Evolutionary conservation across 2,329 filamentous ascomycete genomes (phyloP).

Genomic region (Alternaria sp.): DNA sequence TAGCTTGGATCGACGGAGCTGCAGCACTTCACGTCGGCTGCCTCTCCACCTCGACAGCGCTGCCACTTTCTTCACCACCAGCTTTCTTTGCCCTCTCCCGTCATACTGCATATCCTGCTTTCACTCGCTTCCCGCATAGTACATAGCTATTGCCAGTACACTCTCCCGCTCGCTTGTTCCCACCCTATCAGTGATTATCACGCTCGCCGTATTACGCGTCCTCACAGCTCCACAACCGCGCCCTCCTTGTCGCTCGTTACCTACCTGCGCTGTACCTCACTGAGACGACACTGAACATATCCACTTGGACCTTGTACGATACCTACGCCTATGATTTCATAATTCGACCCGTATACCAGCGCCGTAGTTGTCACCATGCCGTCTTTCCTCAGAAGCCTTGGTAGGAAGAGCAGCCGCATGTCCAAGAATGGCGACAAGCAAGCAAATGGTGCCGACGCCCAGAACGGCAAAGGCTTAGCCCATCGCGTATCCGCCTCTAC

Average conservation of each 20-base stretch:
- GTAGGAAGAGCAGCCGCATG: conserved; percentile 72
- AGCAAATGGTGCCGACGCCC: conserved; percentile 22
- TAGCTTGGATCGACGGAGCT: conserved; percentile 8
- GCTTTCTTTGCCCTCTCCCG: conserved; percentile 12
- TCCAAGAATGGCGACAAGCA: conserved; percentile 56
- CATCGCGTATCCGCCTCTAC: conserved; percentile 67
- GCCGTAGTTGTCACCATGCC: conserved; percentile 45
- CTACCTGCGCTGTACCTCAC: background rate
- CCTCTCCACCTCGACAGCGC: conserved; percentile 3
- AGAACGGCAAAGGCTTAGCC: conserved; percentile 47
- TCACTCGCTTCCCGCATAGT: conserved; percentile 27
- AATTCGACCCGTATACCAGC: conserved; percentile 10
- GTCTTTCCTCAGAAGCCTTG: conserved; percentile 76
- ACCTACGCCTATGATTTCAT: conserved; percentile 21
- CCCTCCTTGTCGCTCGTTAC: conserved; percentile 20
- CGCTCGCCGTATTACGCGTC: conserved; percentile 37
- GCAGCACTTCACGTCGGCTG: conserved; percentile 12
- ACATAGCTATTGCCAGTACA: conserved; percentile 27
- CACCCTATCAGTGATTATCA: conserved; percentile 17
- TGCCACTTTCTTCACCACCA: conserved; percentile 9
- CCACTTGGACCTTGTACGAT: background rate
- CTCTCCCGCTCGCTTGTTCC: conserved; percentile 19
- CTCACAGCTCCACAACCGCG: conserved; percentile 14
- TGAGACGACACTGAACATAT: background rate
- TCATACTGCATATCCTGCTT: conserved; percentile 22